phyloP scores from a whole-genome alignment of 331 rosid species.

The Quercus tomentella region DNA sequence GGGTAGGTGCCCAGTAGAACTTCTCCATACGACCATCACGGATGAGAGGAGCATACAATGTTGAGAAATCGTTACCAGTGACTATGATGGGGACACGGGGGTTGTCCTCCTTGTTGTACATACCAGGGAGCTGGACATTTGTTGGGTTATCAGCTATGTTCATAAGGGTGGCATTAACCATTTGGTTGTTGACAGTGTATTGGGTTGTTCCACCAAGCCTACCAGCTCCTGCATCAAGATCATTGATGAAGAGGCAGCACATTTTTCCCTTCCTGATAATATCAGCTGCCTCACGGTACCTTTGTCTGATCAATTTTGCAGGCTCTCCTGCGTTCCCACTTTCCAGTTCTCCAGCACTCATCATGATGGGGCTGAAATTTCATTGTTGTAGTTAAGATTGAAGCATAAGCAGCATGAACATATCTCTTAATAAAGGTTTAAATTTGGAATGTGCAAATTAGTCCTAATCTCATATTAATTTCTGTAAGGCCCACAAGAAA shows the following conservation, averaged over 20 bases:
- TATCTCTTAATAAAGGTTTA: too few species aligned
- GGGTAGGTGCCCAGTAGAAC: conserved; percentile 98
- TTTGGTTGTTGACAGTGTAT: conserved; percentile 98
- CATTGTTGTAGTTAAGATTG: not conserved
- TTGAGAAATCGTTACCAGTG: conserved; percentile 98
- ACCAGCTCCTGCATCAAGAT: conserved; percentile 98
- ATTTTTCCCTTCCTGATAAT: conserved; percentile 87
- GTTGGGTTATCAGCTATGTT: conserved; percentile 98
- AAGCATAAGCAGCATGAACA: not conserved
- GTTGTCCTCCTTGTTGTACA: conserved; percentile 98
- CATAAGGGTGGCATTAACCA: conserved; percentile 99
- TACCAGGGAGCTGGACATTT: conserved; percentile 91
- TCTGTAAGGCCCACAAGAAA: not conserved
- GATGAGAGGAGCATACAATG: conserved; percentile 91
- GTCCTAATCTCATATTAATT: not conserved
- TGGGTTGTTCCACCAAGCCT: conserved; percentile 95
- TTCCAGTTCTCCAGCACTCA: conserved; percentile 99
- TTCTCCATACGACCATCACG: conserved; percentile 99
- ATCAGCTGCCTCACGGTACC: conserved; percentile 94
- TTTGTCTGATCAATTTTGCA: conserved; percentile 83
- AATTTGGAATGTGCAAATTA: not conserved
- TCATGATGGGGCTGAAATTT: conserved; percentile 87
- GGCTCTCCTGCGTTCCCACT: conserved; percentile 99
- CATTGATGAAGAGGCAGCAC: conserved; percentile 90
- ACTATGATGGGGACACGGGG: conserved; percentile 91